These are phyloP conservation scores for Naganishia vaughanmartiniae DNA, from an alignment of 768 basidiomycete genomes.

Conservation along the genomic window DNA sequence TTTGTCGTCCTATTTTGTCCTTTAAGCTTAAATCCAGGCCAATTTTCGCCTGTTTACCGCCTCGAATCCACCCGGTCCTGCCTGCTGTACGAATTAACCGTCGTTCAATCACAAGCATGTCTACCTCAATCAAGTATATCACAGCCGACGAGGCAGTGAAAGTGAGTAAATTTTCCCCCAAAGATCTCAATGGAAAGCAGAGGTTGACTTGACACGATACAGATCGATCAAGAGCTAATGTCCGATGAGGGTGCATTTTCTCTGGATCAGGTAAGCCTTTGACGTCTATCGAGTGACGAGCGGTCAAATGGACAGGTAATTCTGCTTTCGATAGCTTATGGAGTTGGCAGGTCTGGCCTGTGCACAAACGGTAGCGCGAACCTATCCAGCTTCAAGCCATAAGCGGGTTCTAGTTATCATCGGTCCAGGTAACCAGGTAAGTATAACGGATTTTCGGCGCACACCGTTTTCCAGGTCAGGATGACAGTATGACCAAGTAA, in stretches of 20 bases:
- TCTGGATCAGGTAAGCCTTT: conserved; percentile 70
- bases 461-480: neutral
- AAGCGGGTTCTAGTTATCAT: conserved; percentile 86
- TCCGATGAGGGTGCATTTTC: conserved; percentile 80
- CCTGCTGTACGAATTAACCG: neutral
- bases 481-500: neutral
- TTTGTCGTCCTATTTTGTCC: neutral
- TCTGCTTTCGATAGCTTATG: conserved; percentile 65
- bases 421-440: conserved; percentile 90
- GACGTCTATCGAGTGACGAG: neutral
- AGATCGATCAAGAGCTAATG: conserved; percentile 98
- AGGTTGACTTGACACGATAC: neutral
- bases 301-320: neutral
- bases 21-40: neutral
- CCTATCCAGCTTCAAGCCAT: conserved; percentile 67
- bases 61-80: neutral
- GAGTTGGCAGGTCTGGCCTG: conserved; percentile 93
- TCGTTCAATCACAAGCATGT: conserved; percentile 34
- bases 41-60: neutral
- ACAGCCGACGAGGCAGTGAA: conserved; percentile 48
- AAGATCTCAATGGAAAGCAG: neutral
- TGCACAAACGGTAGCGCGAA: conserved; percentile 78
- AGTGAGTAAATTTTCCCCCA: conserved; percentile 29
- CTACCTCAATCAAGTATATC: conserved; percentile 43
- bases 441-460: conserved; percentile 5